phyloP scores from a whole-genome alignment of 345 rosid genomes.

The Brassica nigra region DNA sequence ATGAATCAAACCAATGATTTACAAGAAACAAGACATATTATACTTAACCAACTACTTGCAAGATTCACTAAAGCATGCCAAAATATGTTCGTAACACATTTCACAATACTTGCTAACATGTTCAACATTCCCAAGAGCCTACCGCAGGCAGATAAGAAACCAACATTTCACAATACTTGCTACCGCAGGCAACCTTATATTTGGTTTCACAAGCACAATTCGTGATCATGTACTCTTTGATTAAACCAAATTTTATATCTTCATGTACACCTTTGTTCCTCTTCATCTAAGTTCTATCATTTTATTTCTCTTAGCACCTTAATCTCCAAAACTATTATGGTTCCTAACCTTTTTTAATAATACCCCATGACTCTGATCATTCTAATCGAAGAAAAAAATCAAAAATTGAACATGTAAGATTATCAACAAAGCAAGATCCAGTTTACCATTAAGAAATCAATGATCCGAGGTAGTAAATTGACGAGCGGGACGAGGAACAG shows the following conservation, averaged over 20 bases:
- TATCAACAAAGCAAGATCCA: neutral
- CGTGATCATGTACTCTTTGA: neutral
- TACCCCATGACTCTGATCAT: conserved; percentile 1
- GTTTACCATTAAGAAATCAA: conserved; percentile 65
- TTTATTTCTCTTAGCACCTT: neutral
- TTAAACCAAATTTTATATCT: neutral
- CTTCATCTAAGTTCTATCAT: neutral
- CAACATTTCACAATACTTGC: neutral
- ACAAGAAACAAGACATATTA: neutral
- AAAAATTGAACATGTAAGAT: neutral
- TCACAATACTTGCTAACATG: neutral
- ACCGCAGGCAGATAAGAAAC: conserved; percentile 5
- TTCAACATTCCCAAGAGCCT: conserved; percentile 8
- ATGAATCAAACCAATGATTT: neutral
- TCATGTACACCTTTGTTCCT: no score
- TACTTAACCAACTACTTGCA: neutral
- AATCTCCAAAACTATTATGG: neutral
- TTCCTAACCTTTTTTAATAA: neutral
- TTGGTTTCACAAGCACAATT: neutral
- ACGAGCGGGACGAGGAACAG: conserved; percentile 91
- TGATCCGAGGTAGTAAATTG: conserved; percentile 71
- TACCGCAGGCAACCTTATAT: neutral
- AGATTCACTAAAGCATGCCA: conserved; percentile 2
- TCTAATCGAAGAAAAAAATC: neutral
- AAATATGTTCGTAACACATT: neutral